A percentile compares a stretch with the other conserved stretches of the same genome.
Evolutionary conservation across 2,329 filamentous ascomycete genomes (phyloP).

Genomic region (Arthrobotrys musiformis): DNA sequence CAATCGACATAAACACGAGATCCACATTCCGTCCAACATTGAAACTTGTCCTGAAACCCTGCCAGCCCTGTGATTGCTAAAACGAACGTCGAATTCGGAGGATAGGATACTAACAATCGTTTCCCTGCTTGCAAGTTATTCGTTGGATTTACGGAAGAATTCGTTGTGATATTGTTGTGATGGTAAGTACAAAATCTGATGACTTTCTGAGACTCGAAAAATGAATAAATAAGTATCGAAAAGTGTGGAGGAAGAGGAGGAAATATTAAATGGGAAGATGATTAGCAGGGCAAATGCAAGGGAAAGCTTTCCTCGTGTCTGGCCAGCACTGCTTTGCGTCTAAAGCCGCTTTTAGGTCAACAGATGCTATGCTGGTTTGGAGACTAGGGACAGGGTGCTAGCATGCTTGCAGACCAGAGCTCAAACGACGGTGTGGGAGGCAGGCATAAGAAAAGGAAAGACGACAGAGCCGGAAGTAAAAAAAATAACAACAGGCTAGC

Average conservation of each 20-base stretch:
- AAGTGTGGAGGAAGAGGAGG: constrained; percentile 54
- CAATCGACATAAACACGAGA: constrained; percentile 50
- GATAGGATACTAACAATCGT: constrained; percentile 52
- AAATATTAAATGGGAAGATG: constrained; percentile 56
- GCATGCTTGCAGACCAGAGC: constrained; percentile 43
- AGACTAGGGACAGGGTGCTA: constrained; percentile 54
- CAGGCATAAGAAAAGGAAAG: constrained; percentile 54
- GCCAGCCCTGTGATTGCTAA: constrained; percentile 38
- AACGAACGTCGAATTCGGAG: constrained; percentile 17
- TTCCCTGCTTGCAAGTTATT: constrained; percentile 32
- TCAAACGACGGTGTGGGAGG: constrained; percentile 53
- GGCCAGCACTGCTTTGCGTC: constrained; percentile 54
- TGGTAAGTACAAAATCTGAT: constrained; percentile 31
- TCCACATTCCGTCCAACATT: constrained; percentile 49
- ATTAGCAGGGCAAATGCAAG: constrained; percentile 55
- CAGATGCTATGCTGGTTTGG: constrained; percentile 52
- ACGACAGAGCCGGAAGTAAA: constrained; percentile 47
- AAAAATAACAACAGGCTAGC: constrained; percentile 44
- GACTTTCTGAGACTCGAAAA: constrained; percentile 19
- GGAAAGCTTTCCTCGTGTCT: constrained; percentile 49
- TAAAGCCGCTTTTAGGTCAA: constrained; percentile 55
- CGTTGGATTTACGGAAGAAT: not conserved
- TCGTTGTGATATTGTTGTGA: constrained; percentile 12
- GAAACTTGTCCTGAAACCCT: constrained; percentile 44
- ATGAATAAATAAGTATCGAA: constrained; percentile 42